Conservation (phyloP, 2,329 filamentous ascomycete species). For the Apiospora marii region DNA sequence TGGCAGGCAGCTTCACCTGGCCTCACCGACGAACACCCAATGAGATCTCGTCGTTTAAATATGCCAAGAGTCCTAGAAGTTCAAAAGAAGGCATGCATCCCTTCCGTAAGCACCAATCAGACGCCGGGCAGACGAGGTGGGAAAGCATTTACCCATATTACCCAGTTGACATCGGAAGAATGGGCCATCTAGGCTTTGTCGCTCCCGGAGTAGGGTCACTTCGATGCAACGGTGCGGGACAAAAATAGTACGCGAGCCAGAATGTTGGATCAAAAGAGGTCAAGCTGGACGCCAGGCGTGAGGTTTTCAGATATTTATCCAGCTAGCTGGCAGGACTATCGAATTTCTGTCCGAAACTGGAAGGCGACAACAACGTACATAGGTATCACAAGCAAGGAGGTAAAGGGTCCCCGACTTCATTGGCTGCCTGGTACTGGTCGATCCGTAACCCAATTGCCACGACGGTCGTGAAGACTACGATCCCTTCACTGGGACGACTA, state of each 20-base stretch:
- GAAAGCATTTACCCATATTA: constrained; percentile 12
- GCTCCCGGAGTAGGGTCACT: not conserved
- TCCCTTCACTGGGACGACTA: no score
- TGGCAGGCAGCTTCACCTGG: not conserved
- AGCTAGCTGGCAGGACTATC: constrained; percentile 11
- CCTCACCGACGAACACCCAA: not conserved
- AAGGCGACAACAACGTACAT: not conserved
- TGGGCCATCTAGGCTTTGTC: constrained; percentile 3
- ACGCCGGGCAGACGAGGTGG: not conserved
- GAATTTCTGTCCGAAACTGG: not conserved
- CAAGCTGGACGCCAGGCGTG: constrained; percentile 20
- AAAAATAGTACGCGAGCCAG: constrained; percentile 11
- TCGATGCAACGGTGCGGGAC: not conserved
- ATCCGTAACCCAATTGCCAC: not conserved
- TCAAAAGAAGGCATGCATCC: not conserved
- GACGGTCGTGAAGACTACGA: not conserved
- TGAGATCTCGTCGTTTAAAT: no score
- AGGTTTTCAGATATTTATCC: not conserved
- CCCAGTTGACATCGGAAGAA: not conserved
- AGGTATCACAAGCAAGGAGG: not conserved
- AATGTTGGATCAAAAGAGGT: not conserved
- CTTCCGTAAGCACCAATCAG: not conserved
- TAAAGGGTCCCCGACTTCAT: no score
- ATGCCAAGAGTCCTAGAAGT: not conserved
- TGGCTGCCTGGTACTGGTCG: not conserved